Evolutionary conservation across 345 rosid species (phyloP), one percentile per base, ranked within the genome.

Genomic region (Pugionium dolabratum): DNA sequence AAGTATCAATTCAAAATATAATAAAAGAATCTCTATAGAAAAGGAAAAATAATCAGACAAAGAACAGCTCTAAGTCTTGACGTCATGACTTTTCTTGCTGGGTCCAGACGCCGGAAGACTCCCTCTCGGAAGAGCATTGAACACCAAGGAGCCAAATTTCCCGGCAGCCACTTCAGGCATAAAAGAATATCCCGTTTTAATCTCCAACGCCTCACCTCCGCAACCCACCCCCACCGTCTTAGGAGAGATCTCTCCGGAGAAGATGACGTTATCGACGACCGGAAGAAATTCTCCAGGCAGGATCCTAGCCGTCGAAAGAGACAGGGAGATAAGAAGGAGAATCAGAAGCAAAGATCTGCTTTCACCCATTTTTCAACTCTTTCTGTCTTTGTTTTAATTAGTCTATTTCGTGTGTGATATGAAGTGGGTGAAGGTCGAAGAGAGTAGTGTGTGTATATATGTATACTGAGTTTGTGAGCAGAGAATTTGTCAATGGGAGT

Each of bases 111-210:
- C 62, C 0, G 85, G 73, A 27, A 39, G 43, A 2, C 45, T n/a
- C 10, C 94, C 91, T 77, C 63, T 89, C 0, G 94, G 96, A 35
- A 89, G 87, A 75, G 79, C 59, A 45, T 70, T 81, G 57, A 89
- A 77, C 69, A 82, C 53, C 84, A 82, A 44, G 2, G 82, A 71
- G 1, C 81, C 82, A 18, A 83, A 86, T 27, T 59, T 83, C 1
- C 81, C 80, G 57, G 70, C 5, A 1, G 62, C 28, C 4, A 67
- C 54, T 56, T 63, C 61, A 50, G 78, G 60, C 26, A 57, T 39
- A 52, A 53, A 49, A n/a, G 75, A 55, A 62, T 40, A 54, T 42
- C 37, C 66, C 36, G 33, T 55, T 40, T 54, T 73, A 0, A 1
- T 47, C 58, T 46, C 77, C 9, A 9, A 0, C 28, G 4, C 33